Evolutionary conservation across 148 eudicot species (phyloP).

Genomic region (Amaranthus palmeri): DNA sequence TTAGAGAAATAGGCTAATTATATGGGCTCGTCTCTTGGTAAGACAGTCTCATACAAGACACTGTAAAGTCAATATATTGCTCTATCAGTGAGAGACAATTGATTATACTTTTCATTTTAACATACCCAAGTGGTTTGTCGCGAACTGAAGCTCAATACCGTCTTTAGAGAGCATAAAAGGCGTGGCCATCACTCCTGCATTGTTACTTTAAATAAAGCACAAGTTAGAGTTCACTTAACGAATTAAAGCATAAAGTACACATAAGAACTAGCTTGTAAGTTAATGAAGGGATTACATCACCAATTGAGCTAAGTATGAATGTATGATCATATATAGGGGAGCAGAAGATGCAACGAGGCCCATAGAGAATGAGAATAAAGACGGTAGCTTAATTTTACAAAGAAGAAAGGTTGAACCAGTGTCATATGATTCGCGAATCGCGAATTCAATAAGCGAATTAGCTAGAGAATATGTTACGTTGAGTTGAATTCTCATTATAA

Average conservation of each 20-base stretch:
- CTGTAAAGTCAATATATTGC: neutral
- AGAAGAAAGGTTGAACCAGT: neutral
- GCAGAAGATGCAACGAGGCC: neutral
- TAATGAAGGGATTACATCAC: neutral
- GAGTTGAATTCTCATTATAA: neutral
- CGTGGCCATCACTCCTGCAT: slow-evolving; percentile 92
- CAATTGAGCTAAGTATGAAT: neutral
- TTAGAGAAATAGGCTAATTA: no score
- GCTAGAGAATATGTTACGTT: no score
- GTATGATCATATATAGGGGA: neutral
- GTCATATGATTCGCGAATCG: no score
- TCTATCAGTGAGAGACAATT: neutral
- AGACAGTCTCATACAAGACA: no score
- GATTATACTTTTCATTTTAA: neutral
- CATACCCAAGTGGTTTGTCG: slow-evolving; percentile 79
- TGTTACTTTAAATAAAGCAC: slow-evolving; percentile 43
- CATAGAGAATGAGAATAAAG: neutral
- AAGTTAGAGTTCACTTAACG: slow-evolving; percentile 7
- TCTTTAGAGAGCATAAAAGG: slow-evolving; percentile 81
- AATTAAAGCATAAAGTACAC: neutral
- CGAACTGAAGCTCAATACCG: slow-evolving; percentile 84
- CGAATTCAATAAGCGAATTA: no score
- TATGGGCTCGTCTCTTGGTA: no score
- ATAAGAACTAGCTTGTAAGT: neutral
- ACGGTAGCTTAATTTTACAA: neutral